Evolutionary conservation across 495 filamentous ascomycete species (phyloP), one percentile per base, ranked within the genome.

Genomic region (Cercophora newfieldiana): DNA sequence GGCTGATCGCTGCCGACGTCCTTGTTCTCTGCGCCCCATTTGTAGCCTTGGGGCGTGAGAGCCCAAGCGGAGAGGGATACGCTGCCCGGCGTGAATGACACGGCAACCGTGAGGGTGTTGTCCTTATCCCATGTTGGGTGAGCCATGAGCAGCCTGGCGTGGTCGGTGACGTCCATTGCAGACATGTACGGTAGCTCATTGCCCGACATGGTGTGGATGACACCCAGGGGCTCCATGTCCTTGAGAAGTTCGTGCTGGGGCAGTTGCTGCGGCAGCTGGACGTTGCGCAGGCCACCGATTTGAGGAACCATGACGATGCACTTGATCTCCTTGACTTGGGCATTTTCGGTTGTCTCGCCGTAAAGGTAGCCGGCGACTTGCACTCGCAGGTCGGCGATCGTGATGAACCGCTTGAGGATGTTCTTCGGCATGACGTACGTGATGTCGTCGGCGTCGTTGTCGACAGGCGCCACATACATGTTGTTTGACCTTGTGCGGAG

Each of bases 391-490:
- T 99, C 96, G 54, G 96, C 91, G 71, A 99, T 96, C 65, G 91
- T 93, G 80, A 99, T 98, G 86, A 99, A 99, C 60, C 92, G 90
- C 85, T 96, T 97, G 72, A 99, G 87, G 64, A 98, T 89, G 77
- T 99, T 99, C 85, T 98, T 98, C 0, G 96, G 96, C 93, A 99
- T 97, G 71, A 99, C 89, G 71, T 96, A 97, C 10, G 93, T 97
- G 75, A 90, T 91, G 71, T 91, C 89, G 25, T 91, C 88, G 54
- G 86, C 76, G 61, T 91, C 90, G 72, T 94, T 89, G 70, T 97
- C 95, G 66, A 94, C 91, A 0, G 93, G 96, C 1, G 94, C 97
- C 67, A 99, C 95, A 77, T 97, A 99, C 77, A 98, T 97, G 78
- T 99, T 97, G 84, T 97, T 98, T 59, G 95, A 86, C 62, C 95